A percentile compares a stretch with the other conserved stretches of the same genome.
Evolutionary conservation across 2,329 filamentous ascomycete species (phyloP).

Genomic region (Seiridium unicorne): DNA sequence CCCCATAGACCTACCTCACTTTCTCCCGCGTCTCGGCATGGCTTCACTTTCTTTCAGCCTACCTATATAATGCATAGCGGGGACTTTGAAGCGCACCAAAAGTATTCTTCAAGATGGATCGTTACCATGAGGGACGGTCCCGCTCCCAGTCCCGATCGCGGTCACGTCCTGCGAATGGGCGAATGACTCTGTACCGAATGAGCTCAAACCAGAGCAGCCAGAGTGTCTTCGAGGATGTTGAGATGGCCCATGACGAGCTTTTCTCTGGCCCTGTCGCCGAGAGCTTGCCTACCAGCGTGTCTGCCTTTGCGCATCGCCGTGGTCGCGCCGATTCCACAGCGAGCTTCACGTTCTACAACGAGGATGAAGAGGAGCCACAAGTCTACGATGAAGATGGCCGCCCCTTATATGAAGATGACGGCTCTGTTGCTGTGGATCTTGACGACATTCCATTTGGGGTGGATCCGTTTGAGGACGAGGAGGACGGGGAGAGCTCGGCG

Average conservation of each 20-base stretch:
- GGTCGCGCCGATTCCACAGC: conserved; percentile 78
- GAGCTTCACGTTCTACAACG: conserved; percentile 87
- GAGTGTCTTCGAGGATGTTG: conserved; percentile 91
- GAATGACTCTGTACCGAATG: conserved; percentile 57
- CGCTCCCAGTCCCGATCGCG: not conserved
- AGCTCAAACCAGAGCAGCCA: conserved; percentile 70
- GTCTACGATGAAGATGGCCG: conserved; percentile 36
- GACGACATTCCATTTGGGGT: conserved; percentile 30
- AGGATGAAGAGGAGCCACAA: conserved; percentile 59
- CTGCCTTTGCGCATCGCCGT: conserved; percentile 86
- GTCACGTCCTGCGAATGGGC: conserved; percentile 1
- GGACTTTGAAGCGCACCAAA: not conserved
- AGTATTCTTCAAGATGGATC: conserved; percentile 3
- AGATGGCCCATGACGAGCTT: conserved; percentile 96
- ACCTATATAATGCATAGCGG: not conserved
- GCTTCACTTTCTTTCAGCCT: not conserved
- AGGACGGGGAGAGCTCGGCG: conserved; percentile 35
- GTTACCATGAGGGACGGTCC: not conserved
- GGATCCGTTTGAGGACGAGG: conserved; percentile 19
- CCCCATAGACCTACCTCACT: no score
- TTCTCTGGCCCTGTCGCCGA: conserved; percentile 93
- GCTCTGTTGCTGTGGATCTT: conserved; percentile 23
- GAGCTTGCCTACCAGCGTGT: conserved; percentile 89
- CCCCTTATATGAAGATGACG: conserved; percentile 33
- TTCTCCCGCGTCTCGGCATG: no score